These are phyloP conservation scores for Biscogniauxia sp. DNA, from an alignment of 2,329 filamentous ascomycete genomes.

Conservation along the genomic window DNA sequence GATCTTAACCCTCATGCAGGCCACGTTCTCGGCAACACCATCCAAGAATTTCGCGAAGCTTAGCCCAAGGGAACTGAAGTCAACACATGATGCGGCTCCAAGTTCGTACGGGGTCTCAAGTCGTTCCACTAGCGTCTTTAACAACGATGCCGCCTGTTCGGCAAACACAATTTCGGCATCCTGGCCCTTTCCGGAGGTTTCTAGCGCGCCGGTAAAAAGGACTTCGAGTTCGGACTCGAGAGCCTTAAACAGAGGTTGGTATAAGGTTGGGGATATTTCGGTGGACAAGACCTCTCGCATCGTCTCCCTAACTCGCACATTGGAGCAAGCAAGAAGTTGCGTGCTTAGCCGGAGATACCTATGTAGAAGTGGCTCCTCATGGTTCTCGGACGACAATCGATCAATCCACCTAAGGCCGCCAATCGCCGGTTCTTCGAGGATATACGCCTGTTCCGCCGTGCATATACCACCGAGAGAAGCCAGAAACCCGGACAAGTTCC, in stretches of 20 bases:
- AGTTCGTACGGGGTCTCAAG: constrained; percentile 63
- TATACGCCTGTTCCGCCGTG: constrained; percentile 55
- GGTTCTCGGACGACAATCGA: constrained; percentile 53
- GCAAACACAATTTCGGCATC: constrained; percentile 65
- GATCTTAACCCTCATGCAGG: constrained; percentile 63
- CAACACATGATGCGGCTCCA: constrained; percentile 59
- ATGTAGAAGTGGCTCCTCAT: constrained; percentile 59
- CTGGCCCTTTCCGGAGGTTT: constrained; percentile 49
- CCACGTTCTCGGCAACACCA: constrained; percentile 52
- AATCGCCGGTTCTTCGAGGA: constrained; percentile 56
- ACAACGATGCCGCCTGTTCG: constrained; percentile 63
- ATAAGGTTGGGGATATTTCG: constrained; percentile 62
- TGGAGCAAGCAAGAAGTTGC: constrained; percentile 62
- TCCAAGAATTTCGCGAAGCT: constrained; percentile 68
- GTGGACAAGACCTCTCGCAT: constrained; percentile 64
- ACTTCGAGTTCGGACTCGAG: constrained; percentile 63
- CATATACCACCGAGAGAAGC: constrained; percentile 66
- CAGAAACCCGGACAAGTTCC: constrained; percentile 67
- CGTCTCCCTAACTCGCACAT: constrained; percentile 63
- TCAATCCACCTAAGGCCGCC: constrained; percentile 65
- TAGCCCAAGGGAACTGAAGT: constrained; percentile 61
- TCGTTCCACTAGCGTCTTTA: constrained; percentile 63
- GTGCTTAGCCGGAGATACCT: constrained; percentile 63
- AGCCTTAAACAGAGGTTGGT: constrained; percentile 62
- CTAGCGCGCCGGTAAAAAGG: constrained; percentile 57